A percentile compares a stretch with the other conserved stretches of the same genome.
Conservation (phyloP, 352 stramenopile species). For the Phytophthora constricta region DNA sequence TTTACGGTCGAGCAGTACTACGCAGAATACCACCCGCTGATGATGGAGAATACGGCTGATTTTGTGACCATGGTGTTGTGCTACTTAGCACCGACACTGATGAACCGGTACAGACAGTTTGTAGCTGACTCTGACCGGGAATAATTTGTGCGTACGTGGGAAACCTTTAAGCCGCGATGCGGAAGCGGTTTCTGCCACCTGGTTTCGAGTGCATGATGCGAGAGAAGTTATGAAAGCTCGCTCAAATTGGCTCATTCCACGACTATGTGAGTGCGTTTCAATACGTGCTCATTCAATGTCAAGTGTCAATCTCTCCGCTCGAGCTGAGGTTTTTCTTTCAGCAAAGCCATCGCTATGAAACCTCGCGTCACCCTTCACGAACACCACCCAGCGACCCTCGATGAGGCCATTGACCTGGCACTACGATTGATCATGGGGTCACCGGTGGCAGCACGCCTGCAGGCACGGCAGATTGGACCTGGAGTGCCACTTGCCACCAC, state of each 20-base stretch:
- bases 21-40: background rate
- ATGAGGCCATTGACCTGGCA: background rate
- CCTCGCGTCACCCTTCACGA: background rate
- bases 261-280: constrained; percentile 17
- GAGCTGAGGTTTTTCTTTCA: constrained; percentile 15
- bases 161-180: background rate
- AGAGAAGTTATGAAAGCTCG: background rate
- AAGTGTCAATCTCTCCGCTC: constrained; percentile 6
- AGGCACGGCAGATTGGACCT: background rate
- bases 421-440: background rate
- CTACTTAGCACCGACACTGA: background rate
- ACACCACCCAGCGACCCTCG: background rate
- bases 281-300: constrained; percentile 4
- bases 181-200: background rate
- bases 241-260: background rate
- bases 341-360: background rate
- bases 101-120: constrained; percentile 10
- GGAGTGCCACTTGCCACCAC: background rate
- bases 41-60: background rate
- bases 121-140: background rate
- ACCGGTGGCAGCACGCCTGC: background rate
- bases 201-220: background rate
- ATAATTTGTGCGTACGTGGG: background rate
- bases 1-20: background rate
- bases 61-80: background rate